Base-by-base conservation (phyloP, 139 green algal genomes). In the Edaphochlamys debaryana region DNA sequence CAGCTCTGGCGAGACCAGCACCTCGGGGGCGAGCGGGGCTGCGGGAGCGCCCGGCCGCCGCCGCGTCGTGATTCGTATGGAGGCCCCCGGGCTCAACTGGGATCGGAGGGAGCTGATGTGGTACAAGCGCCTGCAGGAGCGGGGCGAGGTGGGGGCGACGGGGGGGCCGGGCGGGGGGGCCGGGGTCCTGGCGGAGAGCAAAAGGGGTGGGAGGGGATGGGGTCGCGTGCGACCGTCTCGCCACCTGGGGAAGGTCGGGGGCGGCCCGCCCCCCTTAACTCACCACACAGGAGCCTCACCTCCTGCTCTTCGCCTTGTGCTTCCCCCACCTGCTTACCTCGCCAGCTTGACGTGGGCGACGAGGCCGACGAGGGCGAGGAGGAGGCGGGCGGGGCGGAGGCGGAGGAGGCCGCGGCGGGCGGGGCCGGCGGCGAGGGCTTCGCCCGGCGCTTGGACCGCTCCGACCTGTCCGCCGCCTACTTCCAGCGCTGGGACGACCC, bases 401-500 rank as follows among this genome's bases (percentile, higher is more conserved):
- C 32, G 20, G 52, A 52, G 36, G 52, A 54, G 48, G 48, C 2
- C 9, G 37, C 25, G 58, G n/a, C n/a, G 56, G 56, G 54, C 8
- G 36, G 73, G 58, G 73, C 20, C 41, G 11, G 22, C 54, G 67
- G 23, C 38, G 41, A 29, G 29, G 27, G 11, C 27, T 58, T 69
- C 5, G 36, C 29, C 11, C 40, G 2, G 34, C 73, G 56, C 32
- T 38, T 71, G 40, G 41, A 30, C 0, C 27, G 30, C 0, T 71
- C 74, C 0, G 74, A 81, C 40, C 58, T 72, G 23, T 37, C 37
- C 29, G 74, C 74, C 62, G 74, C 74, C 20, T 81, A 81, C 74
- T 81, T 81, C 58, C 30, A 58, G 4, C 40, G 38, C 30, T 81
- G 74, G 74, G 74, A 81, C 30, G 60, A 81, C 74, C 74, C 74